A percentile compares a stretch with the other conserved stretches of the same genome.
phyloP scores from a whole-genome alignment of 306 rosid species.

The Abrus precatorius region DNA sequence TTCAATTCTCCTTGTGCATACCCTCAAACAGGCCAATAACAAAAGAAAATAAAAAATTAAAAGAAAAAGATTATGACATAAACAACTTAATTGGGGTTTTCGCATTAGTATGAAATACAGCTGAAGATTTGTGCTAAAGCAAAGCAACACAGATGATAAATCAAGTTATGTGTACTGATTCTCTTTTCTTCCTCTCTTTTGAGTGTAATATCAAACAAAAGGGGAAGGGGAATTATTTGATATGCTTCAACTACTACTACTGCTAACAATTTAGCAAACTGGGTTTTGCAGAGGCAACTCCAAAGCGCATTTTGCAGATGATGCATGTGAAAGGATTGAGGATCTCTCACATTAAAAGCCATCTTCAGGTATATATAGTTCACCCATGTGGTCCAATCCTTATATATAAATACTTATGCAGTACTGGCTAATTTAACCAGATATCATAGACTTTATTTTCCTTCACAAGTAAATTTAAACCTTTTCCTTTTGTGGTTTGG shows the following conservation, averaged over 20 bases:
- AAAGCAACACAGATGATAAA: neutral
- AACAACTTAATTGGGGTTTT: neutral
- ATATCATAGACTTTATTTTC: neutral
- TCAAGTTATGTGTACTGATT: neutral
- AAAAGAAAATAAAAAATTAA: too few species aligned
- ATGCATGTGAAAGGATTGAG: conserved; percentile 74
- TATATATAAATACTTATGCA: neutral
- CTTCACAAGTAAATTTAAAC: neutral
- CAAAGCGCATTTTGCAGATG: conserved; percentile 72
- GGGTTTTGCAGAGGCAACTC: conserved; percentile 75
- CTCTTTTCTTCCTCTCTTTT: neutral
- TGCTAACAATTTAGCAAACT: conserved; percentile 7
- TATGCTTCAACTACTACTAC: neutral
- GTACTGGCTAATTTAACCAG: neutral
- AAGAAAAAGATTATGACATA: neutral
- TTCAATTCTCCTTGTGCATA: neutral
- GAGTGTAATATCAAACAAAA: neutral
- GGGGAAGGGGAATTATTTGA: neutral
- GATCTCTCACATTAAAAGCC: conserved; percentile 86
- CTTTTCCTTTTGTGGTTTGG: neutral
- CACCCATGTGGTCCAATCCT: conserved; percentile 27
- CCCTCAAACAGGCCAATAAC: neutral
- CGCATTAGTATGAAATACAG: neutral
- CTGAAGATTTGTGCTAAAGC: neutral
- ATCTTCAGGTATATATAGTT: conserved; percentile 69